Evolutionary conservation across 2,329 filamentous ascomycete species (phyloP).

Genomic region (Fusarium falciforme): DNA sequence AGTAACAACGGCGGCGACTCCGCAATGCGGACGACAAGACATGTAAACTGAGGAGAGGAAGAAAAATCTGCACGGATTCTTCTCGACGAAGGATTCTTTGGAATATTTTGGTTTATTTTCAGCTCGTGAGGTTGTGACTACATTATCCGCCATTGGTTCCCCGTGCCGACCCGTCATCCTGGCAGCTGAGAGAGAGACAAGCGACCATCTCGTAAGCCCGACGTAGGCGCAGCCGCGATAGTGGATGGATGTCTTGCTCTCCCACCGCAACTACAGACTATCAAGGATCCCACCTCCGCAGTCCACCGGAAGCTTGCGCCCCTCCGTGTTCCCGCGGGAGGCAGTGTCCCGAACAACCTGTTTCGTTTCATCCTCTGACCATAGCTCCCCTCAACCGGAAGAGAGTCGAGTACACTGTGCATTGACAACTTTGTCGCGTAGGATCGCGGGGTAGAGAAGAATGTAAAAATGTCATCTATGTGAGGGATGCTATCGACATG

Average conservation of each 20-base stretch:
- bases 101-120: background rate
- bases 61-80: background rate
- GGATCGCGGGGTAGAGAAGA: constrained; percentile 17
- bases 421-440: background rate
- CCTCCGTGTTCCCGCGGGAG: constrained; percentile 25
- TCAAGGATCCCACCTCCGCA: background rate
- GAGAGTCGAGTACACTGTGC: constrained; percentile 21
- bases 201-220: background rate
- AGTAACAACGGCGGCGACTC: background rate
- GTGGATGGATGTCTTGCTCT: background rate
- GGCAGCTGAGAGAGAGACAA: background rate
- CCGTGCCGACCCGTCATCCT: background rate
- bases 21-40: background rate
- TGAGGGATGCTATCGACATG: constrained; percentile 34
- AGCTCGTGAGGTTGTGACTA: background rate
- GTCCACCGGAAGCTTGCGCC: background rate
- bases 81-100: background rate
- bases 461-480: constrained; percentile 18
- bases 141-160: background rate
- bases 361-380: constrained; percentile 20
- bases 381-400: background rate
- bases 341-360: constrained; percentile 25
- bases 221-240: background rate
- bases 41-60: background rate
- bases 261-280: background rate